phyloP scores from a whole-genome alignment of 148 eudicot species.

The Fallopia convolvulus region DNA sequence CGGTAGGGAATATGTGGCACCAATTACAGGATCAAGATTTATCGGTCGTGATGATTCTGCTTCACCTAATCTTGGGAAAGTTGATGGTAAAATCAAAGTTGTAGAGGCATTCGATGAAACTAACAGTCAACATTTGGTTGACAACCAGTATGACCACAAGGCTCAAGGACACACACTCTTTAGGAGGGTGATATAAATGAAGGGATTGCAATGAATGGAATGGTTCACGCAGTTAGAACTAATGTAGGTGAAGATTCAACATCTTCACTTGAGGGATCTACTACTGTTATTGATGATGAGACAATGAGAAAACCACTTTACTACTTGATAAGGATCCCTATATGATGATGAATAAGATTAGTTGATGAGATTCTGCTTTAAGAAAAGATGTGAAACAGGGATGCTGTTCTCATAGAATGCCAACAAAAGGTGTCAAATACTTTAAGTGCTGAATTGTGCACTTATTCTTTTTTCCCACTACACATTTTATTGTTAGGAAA shows the following conservation, averaged over 20 bases:
- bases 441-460: neutral
- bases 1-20: slow-evolving; percentile 6
- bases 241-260: slow-evolving; percentile 22
- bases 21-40: slow-evolving; percentile 1
- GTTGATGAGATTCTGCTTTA: slow-evolving; percentile 34
- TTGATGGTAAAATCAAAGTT: slow-evolving; percentile 15
- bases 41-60: slow-evolving; percentile 18
- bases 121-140: neutral
- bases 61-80: slow-evolving; percentile 15
- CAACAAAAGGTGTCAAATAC: slow-evolving; percentile 39
- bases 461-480: neutral
- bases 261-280: slow-evolving; percentile 26
- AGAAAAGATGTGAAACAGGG: slow-evolving; percentile 56
- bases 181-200: neutral
- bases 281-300: slow-evolving; percentile 27
- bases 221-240: slow-evolving; percentile 18
- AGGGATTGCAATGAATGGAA: slow-evolving; percentile 1
- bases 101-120: slow-evolving; percentile 19
- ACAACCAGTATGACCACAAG: neutral
- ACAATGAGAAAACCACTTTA: slow-evolving; percentile 46
- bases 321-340: slow-evolving; percentile 67
- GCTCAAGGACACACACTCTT: neutral
- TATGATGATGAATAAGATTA: slow-evolving; percentile 53
- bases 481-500: slow-evolving; percentile 29
- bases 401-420: slow-evolving; percentile 42